phyloP scores from a whole-genome alignment of 768 basidiomycete species.

The Tephrocybe sp. region DNA sequence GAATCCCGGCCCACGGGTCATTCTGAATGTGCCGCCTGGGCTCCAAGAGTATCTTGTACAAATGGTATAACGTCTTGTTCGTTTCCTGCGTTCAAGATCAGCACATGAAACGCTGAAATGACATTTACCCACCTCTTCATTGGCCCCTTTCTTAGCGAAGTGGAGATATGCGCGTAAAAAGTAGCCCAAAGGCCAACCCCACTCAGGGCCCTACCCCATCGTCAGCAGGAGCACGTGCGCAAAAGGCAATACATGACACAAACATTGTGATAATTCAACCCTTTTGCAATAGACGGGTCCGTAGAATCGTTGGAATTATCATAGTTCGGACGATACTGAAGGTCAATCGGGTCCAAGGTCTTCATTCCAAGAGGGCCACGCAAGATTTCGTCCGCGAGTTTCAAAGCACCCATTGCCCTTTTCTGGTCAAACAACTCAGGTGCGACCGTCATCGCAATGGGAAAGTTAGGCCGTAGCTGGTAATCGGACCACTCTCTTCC shows the following conservation, averaged over 20 bases:
- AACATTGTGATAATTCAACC: slow-evolving; percentile 92
- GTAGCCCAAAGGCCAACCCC: slow-evolving; percentile 95
- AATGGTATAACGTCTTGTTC: slow-evolving; percentile 71
- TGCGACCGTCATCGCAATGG: slow-evolving; percentile 95
- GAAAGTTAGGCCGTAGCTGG: slow-evolving; percentile 90
- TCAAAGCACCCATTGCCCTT: slow-evolving; percentile 77
- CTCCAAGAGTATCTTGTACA: slow-evolving; percentile 69
- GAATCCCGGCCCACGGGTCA: slow-evolving; percentile 91
- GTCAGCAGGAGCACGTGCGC: slow-evolving; percentile 5
- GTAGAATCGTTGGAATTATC: slow-evolving; percentile 91
- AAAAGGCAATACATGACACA: slow-evolving; percentile 16
- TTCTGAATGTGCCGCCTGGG: slow-evolving; percentile 71
- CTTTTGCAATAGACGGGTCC: slow-evolving; percentile 87
- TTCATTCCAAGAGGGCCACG: slow-evolving; percentile 95
- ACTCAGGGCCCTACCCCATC: slow-evolving; percentile 74
- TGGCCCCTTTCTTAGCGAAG: slow-evolving; percentile 71
- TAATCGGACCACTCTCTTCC: slow-evolving; percentile 97
- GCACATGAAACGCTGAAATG: background rate
- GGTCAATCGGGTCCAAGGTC: slow-evolving; percentile 85
- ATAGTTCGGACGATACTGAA: slow-evolving; percentile 88
- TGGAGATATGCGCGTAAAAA: slow-evolving; percentile 91
- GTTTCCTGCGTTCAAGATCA: slow-evolving; percentile 46
- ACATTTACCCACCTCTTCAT: slow-evolving; percentile 54
- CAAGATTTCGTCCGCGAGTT: slow-evolving; percentile 76
- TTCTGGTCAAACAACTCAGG: slow-evolving; percentile 87